phyloP scores from a whole-genome alignment of 805 yeast genomes.

The Hanseniaspora clermontiae region DNA sequence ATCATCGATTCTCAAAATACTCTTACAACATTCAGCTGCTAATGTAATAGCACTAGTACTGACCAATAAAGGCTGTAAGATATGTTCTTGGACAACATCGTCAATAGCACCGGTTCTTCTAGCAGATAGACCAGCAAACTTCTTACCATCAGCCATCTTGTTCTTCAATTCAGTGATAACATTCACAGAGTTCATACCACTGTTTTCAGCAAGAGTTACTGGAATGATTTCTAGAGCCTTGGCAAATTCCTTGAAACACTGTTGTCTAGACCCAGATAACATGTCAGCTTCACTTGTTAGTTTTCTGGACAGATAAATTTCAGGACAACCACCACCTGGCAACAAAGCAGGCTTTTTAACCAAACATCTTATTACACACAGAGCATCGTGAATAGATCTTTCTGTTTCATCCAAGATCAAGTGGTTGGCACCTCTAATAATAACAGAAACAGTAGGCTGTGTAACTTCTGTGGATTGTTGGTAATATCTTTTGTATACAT shows the following conservation, averaged over 20 bases:
- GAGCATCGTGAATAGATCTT: conserved; percentile 92
- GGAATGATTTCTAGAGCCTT: conserved; percentile 86
- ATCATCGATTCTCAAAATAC: conserved; percentile 92
- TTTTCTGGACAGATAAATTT: conserved; percentile 71
- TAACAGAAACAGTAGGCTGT: conserved; percentile 62
- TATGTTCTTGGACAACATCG: conserved; percentile 75
- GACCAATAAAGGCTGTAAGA: conserved; percentile 90
- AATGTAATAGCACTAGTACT: conserved; percentile 86
- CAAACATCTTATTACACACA: conserved; percentile 84
- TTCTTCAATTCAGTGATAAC: conserved; percentile 86
- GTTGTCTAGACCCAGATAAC: conserved; percentile 74
- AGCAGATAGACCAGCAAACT: conserved; percentile 89
- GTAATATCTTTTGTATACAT: conserved; percentile 19
- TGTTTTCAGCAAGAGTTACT: conserved; percentile 87
- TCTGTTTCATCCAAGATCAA: conserved; percentile 91
- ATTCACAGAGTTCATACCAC: conserved; percentile 81
- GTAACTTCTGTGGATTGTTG: conserved; percentile 7
- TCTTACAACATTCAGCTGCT: conserved; percentile 93
- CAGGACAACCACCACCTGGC: conserved; percentile 99
- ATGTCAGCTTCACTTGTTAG: conserved; percentile 58
- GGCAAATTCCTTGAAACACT: conserved; percentile 86
- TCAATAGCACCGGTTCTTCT: conserved; percentile 88
- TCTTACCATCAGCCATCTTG: conserved; percentile 82
- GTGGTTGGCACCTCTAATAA: conserved; percentile 88
- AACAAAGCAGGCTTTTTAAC: conserved; percentile 80